Base-by-base conservation (phyloP, 2,329 filamentous ascomycete genomes). In the Exophiala lecanii-corni region DNA sequence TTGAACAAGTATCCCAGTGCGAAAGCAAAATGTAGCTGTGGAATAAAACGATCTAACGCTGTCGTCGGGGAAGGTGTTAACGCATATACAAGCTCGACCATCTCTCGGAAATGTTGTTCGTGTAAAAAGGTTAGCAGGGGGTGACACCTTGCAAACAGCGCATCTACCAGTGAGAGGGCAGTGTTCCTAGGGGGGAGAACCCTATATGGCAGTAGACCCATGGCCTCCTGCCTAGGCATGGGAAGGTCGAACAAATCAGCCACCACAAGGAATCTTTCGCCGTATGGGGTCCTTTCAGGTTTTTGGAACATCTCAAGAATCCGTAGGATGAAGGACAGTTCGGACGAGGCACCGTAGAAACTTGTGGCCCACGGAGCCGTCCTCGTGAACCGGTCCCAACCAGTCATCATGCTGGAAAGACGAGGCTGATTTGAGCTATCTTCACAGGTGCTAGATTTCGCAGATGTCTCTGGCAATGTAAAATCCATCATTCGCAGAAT, bases 71-170 rank as follows among this genome's bases (percentile, higher is more conserved):
- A 20, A n/a, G 42, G 21, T 5, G 35, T 33, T 1, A 39, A 21
- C 21, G 37, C 42, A 20, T 55, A 53, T 5, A 43, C 28, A n/a
- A 34, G 32, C 18, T 49, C 23, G 23, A 55, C 41, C 38, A 51
- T 44, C 13, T 49, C 43, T 37, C 43, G 36, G 20, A 55, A 47
- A 20, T 43, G 37, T 5, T 35, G 26, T 31, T 45, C 36, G 23
- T 49, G 39, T n/a, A 55, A 30, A 26, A 55, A 55, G 17, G 46
- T 34, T 13, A 53, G 36, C n/a, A 51, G 41, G 2, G 47, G 42
- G 31, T 50, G 44, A 38, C 36, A 39, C 39, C 47, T 46, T 15
- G 33, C 41, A 15, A 54, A 47, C 9, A 50, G 45, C 30, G 45
- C 28, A 3, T 46, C 36, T 6, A 52, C 39, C 2, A 54, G 43